Conservation (phyloP, 257 asterid species). For the Ballota nigra region DNA sequence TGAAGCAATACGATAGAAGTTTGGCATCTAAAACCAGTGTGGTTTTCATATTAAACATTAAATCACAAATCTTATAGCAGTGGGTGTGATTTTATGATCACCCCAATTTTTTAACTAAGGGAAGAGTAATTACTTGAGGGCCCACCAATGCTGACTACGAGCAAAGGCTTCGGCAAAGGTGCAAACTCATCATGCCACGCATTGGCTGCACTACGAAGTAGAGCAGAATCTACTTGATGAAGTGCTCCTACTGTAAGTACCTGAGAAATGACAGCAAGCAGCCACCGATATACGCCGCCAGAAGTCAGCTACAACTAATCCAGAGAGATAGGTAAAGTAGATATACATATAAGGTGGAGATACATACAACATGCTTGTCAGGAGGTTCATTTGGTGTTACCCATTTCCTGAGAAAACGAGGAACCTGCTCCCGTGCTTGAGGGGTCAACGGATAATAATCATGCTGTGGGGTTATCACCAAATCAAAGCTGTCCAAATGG, state of each 20-base stretch:
- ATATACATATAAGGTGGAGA: constrained; percentile 15
- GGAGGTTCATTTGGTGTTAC: constrained; percentile 87
- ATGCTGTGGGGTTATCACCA: constrained; percentile 90
- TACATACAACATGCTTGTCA: constrained; percentile 67
- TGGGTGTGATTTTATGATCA: background rate
- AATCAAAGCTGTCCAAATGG: constrained; percentile 84
- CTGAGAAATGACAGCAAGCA: constrained; percentile 36
- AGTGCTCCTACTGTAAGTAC: constrained; percentile 93
- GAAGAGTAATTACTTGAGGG: constrained; percentile 68
- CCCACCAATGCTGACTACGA: constrained; percentile 92
- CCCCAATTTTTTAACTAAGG: background rate
- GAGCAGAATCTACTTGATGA: constrained; percentile 83
- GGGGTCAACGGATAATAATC: constrained; percentile 86
- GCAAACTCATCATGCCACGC: constrained; percentile 91
- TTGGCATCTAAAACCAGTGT: background rate
- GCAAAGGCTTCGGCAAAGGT: constrained; percentile 79
- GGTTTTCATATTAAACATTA: background rate
- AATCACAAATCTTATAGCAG: background rate
- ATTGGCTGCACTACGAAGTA: constrained; percentile 77
- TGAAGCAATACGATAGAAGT: background rate
- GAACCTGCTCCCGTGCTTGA: constrained; percentile 76
- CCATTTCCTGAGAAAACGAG: constrained; percentile 81
- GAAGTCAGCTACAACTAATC: constrained; percentile 20
- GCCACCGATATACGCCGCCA: constrained; percentile 8
- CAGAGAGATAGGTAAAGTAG: background rate